Conservation (phyloP, 2,329 filamentous ascomycete species). For the Alternaria sp. region DNA sequence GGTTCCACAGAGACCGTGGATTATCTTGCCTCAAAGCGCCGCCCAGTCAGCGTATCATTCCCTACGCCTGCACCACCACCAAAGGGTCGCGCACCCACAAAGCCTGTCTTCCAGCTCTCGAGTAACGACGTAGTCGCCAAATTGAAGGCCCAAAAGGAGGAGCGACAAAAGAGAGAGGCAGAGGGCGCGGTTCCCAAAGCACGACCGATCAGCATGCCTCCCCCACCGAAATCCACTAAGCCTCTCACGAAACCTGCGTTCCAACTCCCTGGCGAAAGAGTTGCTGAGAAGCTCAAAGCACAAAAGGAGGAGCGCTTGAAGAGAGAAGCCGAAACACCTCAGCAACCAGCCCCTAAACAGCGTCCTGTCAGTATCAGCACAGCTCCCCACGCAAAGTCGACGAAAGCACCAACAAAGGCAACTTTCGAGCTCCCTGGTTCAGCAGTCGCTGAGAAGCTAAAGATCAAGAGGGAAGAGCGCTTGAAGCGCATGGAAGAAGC, state of each 20-base stretch:
- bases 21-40: conserved; percentile 56
- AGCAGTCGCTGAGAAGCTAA: conserved; percentile 54
- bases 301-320: conserved; percentile 46
- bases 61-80: conserved; percentile 57
- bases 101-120: conserved; percentile 61
- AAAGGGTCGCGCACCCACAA: conserved; percentile 61
- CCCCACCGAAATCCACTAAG: conserved; percentile 60
- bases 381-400: conserved; percentile 55
- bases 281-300: conserved; percentile 51
- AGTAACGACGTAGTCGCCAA: conserved; percentile 63
- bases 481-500: conserved; percentile 46
- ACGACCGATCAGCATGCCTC: conserved; percentile 58
- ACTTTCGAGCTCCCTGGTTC: conserved; percentile 64
- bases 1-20: conserved; percentile 43
- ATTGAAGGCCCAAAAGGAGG: conserved; percentile 61
- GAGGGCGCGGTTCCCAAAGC: conserved; percentile 39
- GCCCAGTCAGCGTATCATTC: conserved; percentile 59
- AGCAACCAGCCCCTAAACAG: conserved; percentile 10
- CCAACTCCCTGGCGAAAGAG: conserved; percentile 62
- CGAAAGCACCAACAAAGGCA: conserved; percentile 60
- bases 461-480: conserved; percentile 46
- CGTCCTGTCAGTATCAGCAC: conserved; percentile 37
- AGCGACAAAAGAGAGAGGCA: conserved; percentile 57
- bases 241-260: conserved; percentile 61
- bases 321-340: conserved; percentile 38